Base-by-base conservation (phyloP, 164 flowering plant species). In the Brasenia schreberi region DNA sequence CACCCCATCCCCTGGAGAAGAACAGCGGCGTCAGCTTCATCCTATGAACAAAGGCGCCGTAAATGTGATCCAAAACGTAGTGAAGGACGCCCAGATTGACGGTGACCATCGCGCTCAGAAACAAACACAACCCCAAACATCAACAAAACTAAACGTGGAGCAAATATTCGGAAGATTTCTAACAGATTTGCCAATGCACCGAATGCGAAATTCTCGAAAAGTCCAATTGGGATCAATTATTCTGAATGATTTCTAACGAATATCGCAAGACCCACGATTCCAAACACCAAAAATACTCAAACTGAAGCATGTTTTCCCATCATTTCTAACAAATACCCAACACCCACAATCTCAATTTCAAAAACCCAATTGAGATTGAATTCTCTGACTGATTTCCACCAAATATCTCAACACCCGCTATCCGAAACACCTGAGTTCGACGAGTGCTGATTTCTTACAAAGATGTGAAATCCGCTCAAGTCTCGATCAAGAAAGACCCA, bases 1-100 rank as follows among this genome's bases (percentile, higher is more conserved):
- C 97, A 27, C 97, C 99, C 99, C 96, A 94, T 56, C 99, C 99
- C 69, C 87, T 77, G 0, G 99, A 94, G 67, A 94, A 94, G 70
- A 94, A 94, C 6, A 82, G 97, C 10, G 97, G 79, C 73, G 86
- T 86, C 44, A 91, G 59, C 72, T 82, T 91, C 14, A 92, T 84
- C 66, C 99, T 68, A 73, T 94, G 96, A 69, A 94, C 72, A 61
- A 87, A 87, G 69, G 99, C 97, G 43, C 97, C 96, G 66, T 94
- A 94, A 44, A 94, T 75, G 74, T 94, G 99, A 77, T 94, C 99
- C 70, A 94, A 61, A 16, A 94, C 90, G 78, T 87, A 86, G 74
- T 94, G 96, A 66, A 94, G 87, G 78, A 85, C 81, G 18, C 97
- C 96, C 19, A 91, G 70, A 74, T 94, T 94, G 18, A 85, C 87